Evolutionary conservation across 2,329 filamentous ascomycete species (phyloP).

Genomic region (Phaeomoniella chlamydospora): DNA sequence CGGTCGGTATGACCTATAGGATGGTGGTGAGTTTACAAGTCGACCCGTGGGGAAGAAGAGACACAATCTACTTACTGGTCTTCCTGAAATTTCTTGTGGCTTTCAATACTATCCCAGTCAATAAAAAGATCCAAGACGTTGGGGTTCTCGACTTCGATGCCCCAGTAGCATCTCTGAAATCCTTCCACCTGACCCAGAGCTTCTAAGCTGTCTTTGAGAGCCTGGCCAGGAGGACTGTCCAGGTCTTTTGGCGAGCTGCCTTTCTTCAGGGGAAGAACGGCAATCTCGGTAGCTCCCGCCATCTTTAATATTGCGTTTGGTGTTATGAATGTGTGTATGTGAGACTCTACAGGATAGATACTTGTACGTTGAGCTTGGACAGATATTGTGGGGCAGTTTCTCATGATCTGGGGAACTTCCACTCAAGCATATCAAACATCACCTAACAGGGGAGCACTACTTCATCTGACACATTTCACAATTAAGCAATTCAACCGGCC

Average conservation of each 20-base stretch:
- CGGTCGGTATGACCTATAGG: conserved; percentile 7
- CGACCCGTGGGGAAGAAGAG: neutral
- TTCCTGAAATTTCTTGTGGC: conserved; percentile 13
- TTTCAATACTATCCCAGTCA: conserved; percentile 14
- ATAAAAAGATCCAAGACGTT: conserved; percentile 10
- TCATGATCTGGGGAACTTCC: too few species aligned
- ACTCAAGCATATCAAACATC: too few species aligned
- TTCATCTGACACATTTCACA: too few species aligned
- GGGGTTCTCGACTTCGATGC: conserved; percentile 12
- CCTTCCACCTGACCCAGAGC: conserved; percentile 12
- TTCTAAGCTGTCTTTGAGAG: conserved; percentile 7
- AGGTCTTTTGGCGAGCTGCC: conserved; percentile 9
- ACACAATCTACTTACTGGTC: conserved; percentile 6
- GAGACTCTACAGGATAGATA: too few species aligned
- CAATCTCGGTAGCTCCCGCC: conserved; percentile 13
- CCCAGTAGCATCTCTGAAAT: conserved; percentile 10
- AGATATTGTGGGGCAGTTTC: too few species aligned
- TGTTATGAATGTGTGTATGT: too few species aligned
- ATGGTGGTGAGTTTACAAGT: conserved; percentile 1
- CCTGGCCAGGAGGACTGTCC: conserved; percentile 6
- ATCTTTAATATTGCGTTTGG: too few species aligned
- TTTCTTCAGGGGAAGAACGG: conserved; percentile 7
- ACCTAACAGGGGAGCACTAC: too few species aligned
- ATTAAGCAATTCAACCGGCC: too few species aligned
- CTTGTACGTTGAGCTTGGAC: too few species aligned